These are phyloP conservation scores for Monosporascus sp. DNA, from an alignment of 2,329 filamentous ascomycete genomes.

Conservation along the genomic window DNA sequence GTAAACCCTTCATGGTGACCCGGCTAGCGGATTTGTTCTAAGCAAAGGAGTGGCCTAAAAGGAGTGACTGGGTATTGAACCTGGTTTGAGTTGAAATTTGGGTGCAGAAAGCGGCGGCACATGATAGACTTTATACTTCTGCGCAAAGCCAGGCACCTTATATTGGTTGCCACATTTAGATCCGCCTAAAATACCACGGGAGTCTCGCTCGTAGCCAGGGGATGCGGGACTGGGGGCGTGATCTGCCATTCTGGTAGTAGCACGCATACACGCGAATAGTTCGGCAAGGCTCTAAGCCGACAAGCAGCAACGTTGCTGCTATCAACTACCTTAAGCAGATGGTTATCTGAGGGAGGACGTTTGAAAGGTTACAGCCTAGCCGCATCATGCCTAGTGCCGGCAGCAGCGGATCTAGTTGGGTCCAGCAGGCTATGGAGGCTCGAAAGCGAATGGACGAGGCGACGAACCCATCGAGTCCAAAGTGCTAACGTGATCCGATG, in stretches of 20 bases:
- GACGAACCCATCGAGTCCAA: neutral
- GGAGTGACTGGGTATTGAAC: neutral
- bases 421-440: neutral
- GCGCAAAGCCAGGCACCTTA: neutral
- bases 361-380: neutral
- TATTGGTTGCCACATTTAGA: neutral
- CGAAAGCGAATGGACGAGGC: neutral
- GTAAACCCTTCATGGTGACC: slow-evolving; percentile 19
- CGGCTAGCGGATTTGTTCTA: slow-evolving; percentile 11
- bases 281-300: neutral
- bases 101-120: neutral
- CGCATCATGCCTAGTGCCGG: neutral
- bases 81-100: neutral
- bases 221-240: neutral
- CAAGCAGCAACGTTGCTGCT: neutral
- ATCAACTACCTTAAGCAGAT: neutral
- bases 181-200: neutral
- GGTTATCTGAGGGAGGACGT: neutral
- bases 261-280: neutral
- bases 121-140: neutral
- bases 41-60: slow-evolving; percentile 1
- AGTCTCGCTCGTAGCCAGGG: neutral
- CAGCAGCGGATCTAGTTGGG: neutral
- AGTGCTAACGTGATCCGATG: neutral
- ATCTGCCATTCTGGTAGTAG: neutral